phyloP scores from a whole-genome alignment of 1,284 basidiomycete species.

The Wolfiporia cocos region DNA sequence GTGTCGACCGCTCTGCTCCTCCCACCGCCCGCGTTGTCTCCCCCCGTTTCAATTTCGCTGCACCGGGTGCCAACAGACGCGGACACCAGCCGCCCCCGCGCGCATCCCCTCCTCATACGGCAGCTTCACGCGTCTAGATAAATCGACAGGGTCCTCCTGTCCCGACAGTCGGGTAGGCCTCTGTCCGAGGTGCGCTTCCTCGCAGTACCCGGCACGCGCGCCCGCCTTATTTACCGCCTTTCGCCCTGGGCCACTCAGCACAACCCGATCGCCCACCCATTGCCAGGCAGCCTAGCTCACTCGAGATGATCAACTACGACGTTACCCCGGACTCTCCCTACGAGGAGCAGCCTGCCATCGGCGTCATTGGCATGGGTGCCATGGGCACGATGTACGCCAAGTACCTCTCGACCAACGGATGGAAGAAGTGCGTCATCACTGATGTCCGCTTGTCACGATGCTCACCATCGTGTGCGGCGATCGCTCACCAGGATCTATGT shows the following conservation, averaged over 20 bases:
- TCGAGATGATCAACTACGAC: conserved; percentile 23
- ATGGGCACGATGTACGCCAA: conserved; percentile 96
- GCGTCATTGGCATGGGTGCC: conserved; percentile 89
- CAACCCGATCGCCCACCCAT: no score
- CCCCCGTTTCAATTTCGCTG: no score
- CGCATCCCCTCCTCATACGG: neutral
- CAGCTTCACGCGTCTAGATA: neutral
- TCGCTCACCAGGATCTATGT: conserved; percentile 70
- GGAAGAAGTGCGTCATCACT: conserved; percentile 62
- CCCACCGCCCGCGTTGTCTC: no score
- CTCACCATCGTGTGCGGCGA: neutral
- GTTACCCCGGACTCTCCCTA: conserved; percentile 45
- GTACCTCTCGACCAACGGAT: conserved; percentile 70
- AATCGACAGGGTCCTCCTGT: no score
- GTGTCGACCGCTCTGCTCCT: no score
- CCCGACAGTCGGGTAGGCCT: no score
- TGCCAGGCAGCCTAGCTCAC: no score
- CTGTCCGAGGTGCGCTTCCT: conserved; percentile 5
- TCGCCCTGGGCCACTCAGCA: no score
- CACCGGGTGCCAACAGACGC: no score
- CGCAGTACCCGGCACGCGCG: no score
- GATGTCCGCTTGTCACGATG: neutral
- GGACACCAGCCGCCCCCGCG: no score
- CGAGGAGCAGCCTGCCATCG: conserved; percentile 69
- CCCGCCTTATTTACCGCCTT: neutral